phyloP scores from a whole-genome alignment of 768 basidiomycete species.

The Tricholoma flavovirens region DNA sequence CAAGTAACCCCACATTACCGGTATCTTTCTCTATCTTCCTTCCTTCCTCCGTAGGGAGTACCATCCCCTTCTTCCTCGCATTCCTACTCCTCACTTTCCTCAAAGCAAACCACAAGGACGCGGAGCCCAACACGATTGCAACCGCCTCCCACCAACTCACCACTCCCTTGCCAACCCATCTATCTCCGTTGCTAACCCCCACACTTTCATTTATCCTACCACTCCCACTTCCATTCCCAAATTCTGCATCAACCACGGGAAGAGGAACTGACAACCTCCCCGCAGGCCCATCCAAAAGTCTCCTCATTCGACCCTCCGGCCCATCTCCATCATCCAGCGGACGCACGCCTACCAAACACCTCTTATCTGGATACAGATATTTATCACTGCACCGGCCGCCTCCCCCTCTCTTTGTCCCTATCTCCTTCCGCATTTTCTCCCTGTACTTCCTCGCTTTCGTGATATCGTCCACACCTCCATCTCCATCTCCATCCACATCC shows the following conservation, averaged over 20 bases:
- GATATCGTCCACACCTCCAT: constrained; percentile 37
- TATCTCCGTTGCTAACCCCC: background rate
- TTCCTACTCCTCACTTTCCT: constrained; percentile 13
- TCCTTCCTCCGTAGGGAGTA: constrained; percentile 9
- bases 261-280: constrained; percentile 1
- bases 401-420: background rate
- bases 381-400: constrained; percentile 7
- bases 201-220: background rate
- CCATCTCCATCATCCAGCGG: constrained; percentile 48
- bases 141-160: constrained; percentile 21
- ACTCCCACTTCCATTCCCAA: background rate
- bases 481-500: constrained; percentile 26
- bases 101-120: constrained; percentile 28
- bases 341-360: constrained; percentile 61
- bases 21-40: constrained; percentile 21
- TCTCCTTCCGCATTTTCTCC: constrained; percentile 28
- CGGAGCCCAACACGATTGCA: constrained; percentile 20
- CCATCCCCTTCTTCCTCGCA: background rate
- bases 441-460: constrained; percentile 35
- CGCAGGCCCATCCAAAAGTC: constrained; percentile 58
- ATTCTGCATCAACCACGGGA: constrained; percentile 2
- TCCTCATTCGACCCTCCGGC: constrained; percentile 34
- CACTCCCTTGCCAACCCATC: constrained; percentile 7
- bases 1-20: background rate
- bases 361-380: constrained; percentile 31